These are phyloP conservation scores for Bidens hawaiensis DNA, from an alignment of 140 eudicot genomes.

Conservation along the genomic window DNA sequence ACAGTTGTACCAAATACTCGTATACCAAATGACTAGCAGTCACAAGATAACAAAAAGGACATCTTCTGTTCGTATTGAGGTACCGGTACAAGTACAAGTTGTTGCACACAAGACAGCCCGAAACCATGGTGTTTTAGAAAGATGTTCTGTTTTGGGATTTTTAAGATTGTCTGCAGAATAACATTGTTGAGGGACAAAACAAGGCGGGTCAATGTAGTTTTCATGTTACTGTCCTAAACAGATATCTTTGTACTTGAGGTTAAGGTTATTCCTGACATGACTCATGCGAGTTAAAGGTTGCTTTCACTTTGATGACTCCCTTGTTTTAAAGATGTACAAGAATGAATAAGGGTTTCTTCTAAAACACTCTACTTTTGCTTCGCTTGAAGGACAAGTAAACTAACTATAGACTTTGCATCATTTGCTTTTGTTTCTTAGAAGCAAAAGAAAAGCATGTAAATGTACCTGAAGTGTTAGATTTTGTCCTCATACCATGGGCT, in stretches of 20 bases:
- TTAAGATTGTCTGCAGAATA: background rate
- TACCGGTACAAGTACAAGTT: constrained; percentile 6
- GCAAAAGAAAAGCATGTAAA: constrained; percentile 12
- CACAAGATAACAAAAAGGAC: constrained; percentile 20
- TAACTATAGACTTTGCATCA: constrained; percentile 4
- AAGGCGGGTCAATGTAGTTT: constrained; percentile 6
- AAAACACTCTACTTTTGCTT: constrained; percentile 20
- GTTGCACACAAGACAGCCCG: constrained; percentile 28
- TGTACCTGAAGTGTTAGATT: background rate
- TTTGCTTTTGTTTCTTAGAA: constrained; percentile 16
- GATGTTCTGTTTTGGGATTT: background rate
- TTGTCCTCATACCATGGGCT: background rate
- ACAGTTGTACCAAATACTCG: constrained; percentile 21
- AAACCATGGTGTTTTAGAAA: constrained; percentile 17
- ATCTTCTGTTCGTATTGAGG: constrained; percentile 12
- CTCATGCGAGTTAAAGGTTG: constrained; percentile 26
- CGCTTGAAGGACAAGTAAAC: constrained; percentile 15
- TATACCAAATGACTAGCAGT: constrained; percentile 19
- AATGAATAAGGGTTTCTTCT: constrained; percentile 13
- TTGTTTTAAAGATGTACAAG: constrained; percentile 2
- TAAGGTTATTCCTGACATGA: constrained; percentile 27
- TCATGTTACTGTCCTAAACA: constrained; percentile 14
- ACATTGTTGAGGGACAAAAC: background rate
- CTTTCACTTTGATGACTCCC: constrained; percentile 18
- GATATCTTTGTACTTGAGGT: constrained; percentile 24